Conservation (phyloP, 345 rosid genomes). For the Mangifera indica region DNA sequence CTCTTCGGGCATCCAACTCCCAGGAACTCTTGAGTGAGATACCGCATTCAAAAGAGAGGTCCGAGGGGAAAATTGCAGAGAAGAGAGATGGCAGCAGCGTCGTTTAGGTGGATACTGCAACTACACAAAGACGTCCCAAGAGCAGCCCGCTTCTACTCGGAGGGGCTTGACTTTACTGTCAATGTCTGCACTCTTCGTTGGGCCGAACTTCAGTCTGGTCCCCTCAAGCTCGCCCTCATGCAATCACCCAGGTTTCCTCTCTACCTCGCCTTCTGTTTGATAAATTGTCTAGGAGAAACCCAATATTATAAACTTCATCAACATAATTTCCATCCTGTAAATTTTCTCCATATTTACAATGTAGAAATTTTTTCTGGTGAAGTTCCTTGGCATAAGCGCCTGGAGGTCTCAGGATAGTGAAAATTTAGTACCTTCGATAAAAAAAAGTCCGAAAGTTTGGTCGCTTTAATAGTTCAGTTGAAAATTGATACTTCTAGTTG, state of each 20-base stretch:
- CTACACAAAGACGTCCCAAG: constrained; percentile 90
- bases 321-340: background rate
- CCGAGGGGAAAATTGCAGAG: background rate
- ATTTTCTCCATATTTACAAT: background rate
- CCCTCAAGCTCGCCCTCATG: constrained; percentile 81
- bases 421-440: background rate
- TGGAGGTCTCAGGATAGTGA: background rate
- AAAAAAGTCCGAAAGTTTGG: too few species aligned
- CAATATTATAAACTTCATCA: background rate
- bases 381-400: background rate
- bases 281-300: constrained; percentile 36
- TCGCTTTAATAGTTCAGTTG: background rate
- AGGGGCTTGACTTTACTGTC: constrained; percentile 79
- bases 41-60: background rate
- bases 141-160: constrained; percentile 81
- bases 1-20: background rate
- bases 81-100: constrained; percentile 49
- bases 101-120: constrained; percentile 89
- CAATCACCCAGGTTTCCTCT: constrained; percentile 57
- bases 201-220: constrained; percentile 85
- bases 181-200: constrained; percentile 69
- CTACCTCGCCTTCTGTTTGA: constrained; percentile 43
- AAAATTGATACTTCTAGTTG: too few species aligned
- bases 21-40: too few species aligned
- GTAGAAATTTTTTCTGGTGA: background rate